A percentile compares a stretch with the other conserved stretches of the same genome.
Conservation (phyloP, 345 rosid species). For the Sisymbrium irio region DNA sequence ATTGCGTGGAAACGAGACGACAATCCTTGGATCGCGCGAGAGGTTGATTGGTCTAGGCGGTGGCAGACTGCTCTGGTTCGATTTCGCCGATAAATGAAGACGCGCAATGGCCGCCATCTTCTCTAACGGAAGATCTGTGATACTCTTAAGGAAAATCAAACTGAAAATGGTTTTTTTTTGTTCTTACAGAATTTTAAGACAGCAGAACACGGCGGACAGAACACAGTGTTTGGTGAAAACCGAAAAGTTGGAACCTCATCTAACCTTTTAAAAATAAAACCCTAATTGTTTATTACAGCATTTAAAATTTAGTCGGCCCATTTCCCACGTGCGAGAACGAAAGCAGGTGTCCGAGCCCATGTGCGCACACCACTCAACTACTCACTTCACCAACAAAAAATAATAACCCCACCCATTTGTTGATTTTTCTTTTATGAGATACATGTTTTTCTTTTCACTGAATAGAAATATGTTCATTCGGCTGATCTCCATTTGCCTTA, state of each 20-base stretch:
- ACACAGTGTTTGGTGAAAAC: neutral
- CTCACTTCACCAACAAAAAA: constrained; percentile 30
- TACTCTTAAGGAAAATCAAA: neutral
- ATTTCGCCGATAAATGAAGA: constrained; percentile 35
- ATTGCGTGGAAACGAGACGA: constrained; percentile 29
- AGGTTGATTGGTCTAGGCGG: constrained; percentile 24
- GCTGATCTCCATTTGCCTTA: too few relatives aligned
- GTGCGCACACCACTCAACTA: constrained; percentile 26
- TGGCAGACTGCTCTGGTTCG: constrained; percentile 30
- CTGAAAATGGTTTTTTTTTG: neutral
- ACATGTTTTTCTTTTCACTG: neutral
- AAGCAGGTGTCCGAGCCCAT: neutral
- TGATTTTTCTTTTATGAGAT: neutral
- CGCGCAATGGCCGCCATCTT: constrained; percentile 43
- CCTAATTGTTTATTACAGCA: neutral
- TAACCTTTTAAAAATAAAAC: neutral
- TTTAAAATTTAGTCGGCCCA: neutral
- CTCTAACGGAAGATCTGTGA: neutral
- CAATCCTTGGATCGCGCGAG: constrained; percentile 21
- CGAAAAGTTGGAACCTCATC: neutral
- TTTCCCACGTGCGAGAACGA: constrained; percentile 25
- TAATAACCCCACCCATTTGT: constrained; percentile 22
- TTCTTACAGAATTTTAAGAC: neutral
- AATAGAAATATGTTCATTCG: too few relatives aligned
- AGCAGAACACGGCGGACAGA: neutral